These are phyloP conservation scores for Vickermania spadyakhi DNA, from an alignment of 208 protist genomes.

Conservation along the genomic window DNA sequence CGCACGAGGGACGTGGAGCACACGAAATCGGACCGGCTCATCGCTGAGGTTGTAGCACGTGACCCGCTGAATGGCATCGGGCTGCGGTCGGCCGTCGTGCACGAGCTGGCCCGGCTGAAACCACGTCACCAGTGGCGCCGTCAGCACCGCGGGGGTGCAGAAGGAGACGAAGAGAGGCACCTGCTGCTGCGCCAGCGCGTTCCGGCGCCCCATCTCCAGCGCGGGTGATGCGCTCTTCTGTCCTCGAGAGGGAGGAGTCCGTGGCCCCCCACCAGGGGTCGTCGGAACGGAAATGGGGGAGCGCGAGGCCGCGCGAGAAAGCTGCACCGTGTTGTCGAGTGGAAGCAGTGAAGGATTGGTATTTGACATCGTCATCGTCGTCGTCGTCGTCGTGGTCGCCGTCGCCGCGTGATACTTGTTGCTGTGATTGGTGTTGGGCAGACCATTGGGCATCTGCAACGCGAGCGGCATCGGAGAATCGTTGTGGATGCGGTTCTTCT, in stretches of 20 bases:
- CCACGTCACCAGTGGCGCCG: conserved; percentile 40
- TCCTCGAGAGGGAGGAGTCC: neutral
- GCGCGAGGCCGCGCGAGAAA: neutral
- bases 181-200: conserved; percentile 20
- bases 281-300: neutral
- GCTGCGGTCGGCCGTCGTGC: conserved; percentile 73
- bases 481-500: neutral
- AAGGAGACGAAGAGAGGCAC: conserved; percentile 46
- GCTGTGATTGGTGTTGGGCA: too few relatives aligned
- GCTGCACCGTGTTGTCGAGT: too few relatives aligned
- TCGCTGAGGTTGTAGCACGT: conserved; percentile 40
- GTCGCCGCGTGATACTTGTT: too few relatives aligned
- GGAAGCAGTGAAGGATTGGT: too few relatives aligned
- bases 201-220: neutral
- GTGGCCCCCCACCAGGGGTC: neutral
- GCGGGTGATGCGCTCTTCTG: neutral
- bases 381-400: neutral
- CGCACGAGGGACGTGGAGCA: conserved; percentile 14
- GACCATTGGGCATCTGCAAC: neutral
- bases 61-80: conserved; percentile 42
- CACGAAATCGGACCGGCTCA: conserved; percentile 29
- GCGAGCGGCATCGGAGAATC: neutral
- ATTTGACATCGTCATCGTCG: neutral
- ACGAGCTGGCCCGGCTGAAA: conserved; percentile 66
- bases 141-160: conserved; percentile 26